phyloP scores from a whole-genome alignment of 2,329 filamentous ascomycete genomes.

The Trichoderma arundinaceum region DNA sequence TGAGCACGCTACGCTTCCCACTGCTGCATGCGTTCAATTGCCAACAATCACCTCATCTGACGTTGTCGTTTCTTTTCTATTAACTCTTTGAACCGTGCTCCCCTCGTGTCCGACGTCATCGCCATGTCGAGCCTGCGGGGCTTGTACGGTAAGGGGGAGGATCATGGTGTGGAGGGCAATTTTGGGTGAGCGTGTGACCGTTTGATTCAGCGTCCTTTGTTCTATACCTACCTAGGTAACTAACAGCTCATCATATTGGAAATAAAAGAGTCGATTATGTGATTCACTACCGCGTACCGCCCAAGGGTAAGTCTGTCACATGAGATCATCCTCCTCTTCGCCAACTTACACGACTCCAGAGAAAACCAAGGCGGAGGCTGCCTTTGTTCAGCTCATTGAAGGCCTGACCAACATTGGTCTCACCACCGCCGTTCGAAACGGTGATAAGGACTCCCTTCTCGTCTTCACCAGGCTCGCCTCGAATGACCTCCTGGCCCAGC shows the following conservation, averaged over 20 bases:
- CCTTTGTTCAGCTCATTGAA: slow-evolving; percentile 79
- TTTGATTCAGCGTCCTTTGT: neutral
- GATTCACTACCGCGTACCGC: slow-evolving; percentile 75
- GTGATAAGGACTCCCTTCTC: slow-evolving; percentile 75
- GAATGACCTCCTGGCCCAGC: slow-evolving; percentile 73
- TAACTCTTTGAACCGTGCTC: neutral
- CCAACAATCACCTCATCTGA: neutral
- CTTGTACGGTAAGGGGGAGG: slow-evolving; percentile 42
- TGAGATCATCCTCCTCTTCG: neutral
- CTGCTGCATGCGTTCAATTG: slow-evolving; percentile 1
- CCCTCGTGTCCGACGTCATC: slow-evolving; percentile 19
- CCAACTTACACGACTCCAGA: slow-evolving; percentile 52
- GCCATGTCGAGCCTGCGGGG: slow-evolving; percentile 45
- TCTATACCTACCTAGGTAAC: neutral
- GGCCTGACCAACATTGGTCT: slow-evolving; percentile 80
- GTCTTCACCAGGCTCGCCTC: slow-evolving; percentile 84
- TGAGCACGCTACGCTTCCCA: neutral
- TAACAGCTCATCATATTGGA: neutral
- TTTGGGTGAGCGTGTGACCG: slow-evolving; percentile 46
- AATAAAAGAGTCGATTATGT: slow-evolving; percentile 81
- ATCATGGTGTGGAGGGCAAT: slow-evolving; percentile 44
- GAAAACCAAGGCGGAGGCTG: slow-evolving; percentile 69
- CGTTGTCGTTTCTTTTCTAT: neutral
- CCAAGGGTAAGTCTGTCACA: slow-evolving; percentile 60
- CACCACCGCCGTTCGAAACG: slow-evolving; percentile 83